Evolutionary conservation across 129 eudicot genomes (phyloP), one percentile per base, ranked within the genome.

Genomic region (Logfia minima): DNA sequence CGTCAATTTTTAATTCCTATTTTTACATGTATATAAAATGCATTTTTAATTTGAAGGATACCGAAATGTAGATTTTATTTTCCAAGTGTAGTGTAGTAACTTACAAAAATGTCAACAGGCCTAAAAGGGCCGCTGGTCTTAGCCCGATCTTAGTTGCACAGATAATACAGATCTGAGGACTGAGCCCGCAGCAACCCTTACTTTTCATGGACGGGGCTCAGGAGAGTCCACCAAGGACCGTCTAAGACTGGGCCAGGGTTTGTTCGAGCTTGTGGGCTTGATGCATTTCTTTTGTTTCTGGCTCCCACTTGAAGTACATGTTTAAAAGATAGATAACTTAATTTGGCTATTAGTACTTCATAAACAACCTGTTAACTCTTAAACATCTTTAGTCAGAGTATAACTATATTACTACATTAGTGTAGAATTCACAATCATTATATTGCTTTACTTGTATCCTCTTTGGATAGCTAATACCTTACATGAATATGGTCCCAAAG

Each of bases 401-500:
- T 6, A 35, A 35, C 39, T 35, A 35, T 10, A 34, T 69, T 69
- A 39, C n/a, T 39, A 37, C 60, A 69, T 69, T 5, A 22, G 10
- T 64, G 55, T 76, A 21, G 66, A 16, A 66, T 18, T 52, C 51
- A 51, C 35, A 13, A 32, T 77, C 21, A 64, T 13, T 37, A 77
- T 16, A 13, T 35, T 22, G 56, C 17, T 66, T 64, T 77, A 51
- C 16, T 4, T 13, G 9, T 52, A 14, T 74, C 35, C 41, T 39
- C 10, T 74, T 73, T 32, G 77, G 56, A 32, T 73, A 34, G 55
- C 56, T 58, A 19, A 18, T 37, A 72, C 66, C 59, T 55, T 41
- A 39, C 23, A 16, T 17, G 70, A 62, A 41, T 52, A 66, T 55
- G 58, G 68, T 51, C 75, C 56, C 81, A 77, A 35, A 34, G 28